Evolutionary conservation across 1,284 basidiomycete species (phyloP), one percentile per base, ranked within the genome.

Genomic region (Melampsora americana): DNA sequence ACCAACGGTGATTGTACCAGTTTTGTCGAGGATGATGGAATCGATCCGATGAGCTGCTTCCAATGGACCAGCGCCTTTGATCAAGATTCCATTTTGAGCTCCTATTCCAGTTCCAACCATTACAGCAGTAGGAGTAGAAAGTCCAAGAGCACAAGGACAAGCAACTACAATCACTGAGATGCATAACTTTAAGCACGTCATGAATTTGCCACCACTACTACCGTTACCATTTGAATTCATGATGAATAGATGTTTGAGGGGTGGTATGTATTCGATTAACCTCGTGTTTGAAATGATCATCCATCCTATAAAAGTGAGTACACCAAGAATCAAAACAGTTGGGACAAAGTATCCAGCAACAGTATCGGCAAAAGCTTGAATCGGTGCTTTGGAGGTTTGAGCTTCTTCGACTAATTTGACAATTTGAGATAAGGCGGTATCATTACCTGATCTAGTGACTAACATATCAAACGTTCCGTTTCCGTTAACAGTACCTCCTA

Each of bases 21-120:
- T 99, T 87, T 99, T 99, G 86, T 99, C 96, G 73, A 99, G 84
- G 0, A 97, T 87, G 79, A 99, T 89, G 46, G 88, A 87, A 81
- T 88, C 88, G 80, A 99, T 90, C 68, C 86, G 86, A 80, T 88
- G 89, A 82, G 92, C 94, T 3, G 93, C 93, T 82, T 99, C 96
- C 59, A 99, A 86, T 1, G 96, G 94, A 26, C 90, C 87, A 2
- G 95, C 96, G 61, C 96, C 95, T 83, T 99, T 99, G 88, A 99
- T 98, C 66, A 99, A 85, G 78, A 99, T 99, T 0, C 96, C 96
- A 81, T 98, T 94, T 85, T 92, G 88, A 14, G 96, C 96, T 1
- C 96, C 96, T 71, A 99, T 90, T 0, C 96, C 96, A 0, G 96
- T 99, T 39, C 96, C 96, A 53, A 99, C 96, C 96, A 99, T 99